Conservation (phyloP, 2,329 filamentous ascomycete species). For the Diaporthe citrichinensis region DNA sequence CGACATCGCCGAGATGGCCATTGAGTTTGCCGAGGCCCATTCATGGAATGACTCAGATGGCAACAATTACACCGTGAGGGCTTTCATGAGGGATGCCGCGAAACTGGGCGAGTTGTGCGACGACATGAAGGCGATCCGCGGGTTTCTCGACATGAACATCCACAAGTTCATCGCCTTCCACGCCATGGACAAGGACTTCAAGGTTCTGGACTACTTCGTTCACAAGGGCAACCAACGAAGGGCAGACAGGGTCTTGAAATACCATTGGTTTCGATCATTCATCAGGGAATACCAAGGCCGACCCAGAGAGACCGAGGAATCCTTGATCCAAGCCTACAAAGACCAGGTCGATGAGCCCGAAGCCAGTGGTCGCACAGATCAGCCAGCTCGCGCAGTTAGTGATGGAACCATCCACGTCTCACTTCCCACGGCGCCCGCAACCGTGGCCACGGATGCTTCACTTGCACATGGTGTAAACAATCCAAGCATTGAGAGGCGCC, state of each 20-base stretch:
- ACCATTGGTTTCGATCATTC: background rate
- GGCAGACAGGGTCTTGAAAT: background rate
- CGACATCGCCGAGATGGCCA: background rate
- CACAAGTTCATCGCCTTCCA: background rate
- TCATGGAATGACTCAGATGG: too few relatives aligned
- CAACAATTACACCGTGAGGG: too few relatives aligned
- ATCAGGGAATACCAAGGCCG: background rate
- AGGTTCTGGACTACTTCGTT: background rate
- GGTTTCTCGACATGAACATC: background rate
- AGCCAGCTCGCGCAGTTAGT: too few relatives aligned
- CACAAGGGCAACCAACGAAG: too few relatives aligned
- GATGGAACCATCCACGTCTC: background rate
- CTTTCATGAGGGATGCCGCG: too few relatives aligned
- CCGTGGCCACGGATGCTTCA: too few relatives aligned
- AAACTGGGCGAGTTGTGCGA: background rate
- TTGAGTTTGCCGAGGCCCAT: too few relatives aligned
- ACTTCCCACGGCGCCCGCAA: background rate
- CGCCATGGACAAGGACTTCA: background rate
- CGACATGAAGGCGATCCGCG: background rate
- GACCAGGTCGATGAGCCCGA: background rate
- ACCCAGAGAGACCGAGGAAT: rapidly evolving
- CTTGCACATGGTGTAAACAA: too few relatives aligned
- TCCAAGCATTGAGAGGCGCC: too few relatives aligned
- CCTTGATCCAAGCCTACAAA: background rate
- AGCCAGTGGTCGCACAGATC: too few relatives aligned